Percentiles rank a stretch among this genome's conserved stretches.
phyloP scores from a whole-genome alignment of 495 filamentous ascomycete species.

The Penicillium waksmanii region DNA sequence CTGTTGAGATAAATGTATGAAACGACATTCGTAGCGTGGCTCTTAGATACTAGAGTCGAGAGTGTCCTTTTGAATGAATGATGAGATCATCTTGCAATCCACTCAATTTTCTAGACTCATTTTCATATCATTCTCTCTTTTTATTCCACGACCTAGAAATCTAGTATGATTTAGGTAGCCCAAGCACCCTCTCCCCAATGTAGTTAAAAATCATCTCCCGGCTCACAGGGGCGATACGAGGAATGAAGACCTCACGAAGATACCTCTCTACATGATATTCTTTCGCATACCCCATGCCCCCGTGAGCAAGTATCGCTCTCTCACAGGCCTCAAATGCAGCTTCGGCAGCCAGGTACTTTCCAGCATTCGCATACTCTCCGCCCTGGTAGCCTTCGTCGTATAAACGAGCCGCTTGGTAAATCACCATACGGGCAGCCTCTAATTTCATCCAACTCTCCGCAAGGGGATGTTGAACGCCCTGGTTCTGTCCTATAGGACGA shows the following conservation, averaged over 20 bases:
- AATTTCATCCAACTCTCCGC: slow-evolving; percentile 75
- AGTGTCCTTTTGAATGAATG: no score
- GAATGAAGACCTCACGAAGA: slow-evolving; percentile 72
- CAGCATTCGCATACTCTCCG: slow-evolving; percentile 30
- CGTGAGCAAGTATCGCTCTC: slow-evolving; percentile 64
- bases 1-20: not conserved
- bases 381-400: slow-evolving; percentile 55
- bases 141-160: not conserved
- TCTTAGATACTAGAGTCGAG: no score
- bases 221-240: slow-evolving; percentile 73
- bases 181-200: slow-evolving; percentile 68
- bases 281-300: slow-evolving; percentile 77
- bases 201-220: slow-evolving; percentile 82
- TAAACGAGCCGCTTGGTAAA: slow-evolving; percentile 73
- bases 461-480: slow-evolving; percentile 74
- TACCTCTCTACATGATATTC: slow-evolving; percentile 82
- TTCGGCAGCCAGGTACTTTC: slow-evolving; percentile 77
- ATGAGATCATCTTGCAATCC: no score
- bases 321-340: slow-evolving; percentile 77
- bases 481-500: slow-evolving; percentile 71
- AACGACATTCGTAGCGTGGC: not conserved
- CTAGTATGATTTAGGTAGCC: slow-evolving; percentile 53
- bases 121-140: not conserved
- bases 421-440: slow-evolving; percentile 75
- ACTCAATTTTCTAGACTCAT: not conserved